phyloP scores from a whole-genome alignment of 2,329 filamentous ascomycete genomes.

The Metarhizium brunneum region DNA sequence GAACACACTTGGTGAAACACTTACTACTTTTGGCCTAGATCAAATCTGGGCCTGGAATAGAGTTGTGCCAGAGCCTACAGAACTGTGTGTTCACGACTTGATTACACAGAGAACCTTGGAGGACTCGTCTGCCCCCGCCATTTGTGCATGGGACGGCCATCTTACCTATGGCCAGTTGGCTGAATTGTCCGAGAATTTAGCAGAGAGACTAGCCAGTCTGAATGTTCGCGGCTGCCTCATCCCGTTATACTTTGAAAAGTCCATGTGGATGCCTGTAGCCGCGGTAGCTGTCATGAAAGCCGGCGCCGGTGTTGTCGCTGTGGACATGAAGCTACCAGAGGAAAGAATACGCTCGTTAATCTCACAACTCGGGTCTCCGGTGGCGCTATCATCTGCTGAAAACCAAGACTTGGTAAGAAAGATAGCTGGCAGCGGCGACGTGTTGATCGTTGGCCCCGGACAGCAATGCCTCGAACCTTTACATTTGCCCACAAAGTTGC shows the following conservation, averaged over 20 bases:
- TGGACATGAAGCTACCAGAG: slow-evolving; percentile 10
- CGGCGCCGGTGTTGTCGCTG: neutral
- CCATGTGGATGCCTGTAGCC: slow-evolving; percentile 3
- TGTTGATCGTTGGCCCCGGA: neutral
- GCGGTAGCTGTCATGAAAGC: neutral
- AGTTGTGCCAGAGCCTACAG: slow-evolving; percentile 4
- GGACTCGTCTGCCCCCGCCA: slow-evolving; percentile 8
- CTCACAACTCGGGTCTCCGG: slow-evolving; percentile 5
- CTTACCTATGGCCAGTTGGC: slow-evolving; percentile 13
- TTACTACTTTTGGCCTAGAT: neutral
- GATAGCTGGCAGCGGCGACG: neutral
- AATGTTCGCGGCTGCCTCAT: neutral
- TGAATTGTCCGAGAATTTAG: slow-evolving; percentile 1
- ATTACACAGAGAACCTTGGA: slow-evolving; percentile 9
- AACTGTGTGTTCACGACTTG: slow-evolving; percentile 13
- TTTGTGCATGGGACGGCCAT: slow-evolving; percentile 16
- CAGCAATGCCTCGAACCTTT: neutral
- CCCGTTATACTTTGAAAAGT: slow-evolving; percentile 3
- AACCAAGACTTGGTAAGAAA: slow-evolving; percentile 2
- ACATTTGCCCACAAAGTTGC: slow-evolving; percentile 1
- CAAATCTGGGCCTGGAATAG: slow-evolving; percentile 12
- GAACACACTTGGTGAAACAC: neutral
- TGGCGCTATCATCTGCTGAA: slow-evolving; percentile 10
- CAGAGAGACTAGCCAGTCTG: neutral
- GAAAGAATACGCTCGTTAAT: slow-evolving; percentile 9